These are phyloP conservation scores for Camellia granthamiana DNA, from an alignment of 148 eudicot genomes.

Conservation along the genomic window DNA sequence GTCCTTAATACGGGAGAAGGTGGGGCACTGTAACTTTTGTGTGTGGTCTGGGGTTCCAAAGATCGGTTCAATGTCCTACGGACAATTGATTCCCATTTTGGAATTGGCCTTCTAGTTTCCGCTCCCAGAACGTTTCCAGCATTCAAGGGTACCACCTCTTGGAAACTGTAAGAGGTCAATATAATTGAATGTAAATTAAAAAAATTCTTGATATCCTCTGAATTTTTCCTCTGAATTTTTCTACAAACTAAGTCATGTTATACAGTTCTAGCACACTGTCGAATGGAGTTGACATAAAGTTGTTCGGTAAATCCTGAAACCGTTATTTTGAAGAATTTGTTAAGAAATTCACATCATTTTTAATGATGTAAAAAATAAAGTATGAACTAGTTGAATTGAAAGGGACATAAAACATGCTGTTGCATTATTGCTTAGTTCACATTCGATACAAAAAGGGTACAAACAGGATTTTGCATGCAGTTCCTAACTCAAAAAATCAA, in stretches of 20 bases:
- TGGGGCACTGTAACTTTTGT: slow-evolving; percentile 71
- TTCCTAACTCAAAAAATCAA: not conserved
- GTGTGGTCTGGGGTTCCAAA: slow-evolving; percentile 39
- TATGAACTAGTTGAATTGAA: not conserved
- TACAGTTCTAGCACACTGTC: not conserved
- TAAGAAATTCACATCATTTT: not conserved
- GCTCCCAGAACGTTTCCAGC: slow-evolving; percentile 90
- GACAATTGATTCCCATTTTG: slow-evolving; percentile 74
- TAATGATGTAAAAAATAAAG: not conserved
- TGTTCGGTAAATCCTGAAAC: not conserved
- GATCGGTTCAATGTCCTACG: slow-evolving; percentile 64
- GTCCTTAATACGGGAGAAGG: slow-evolving; percentile 61
- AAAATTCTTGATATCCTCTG: not conserved
- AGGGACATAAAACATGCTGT: not conserved
- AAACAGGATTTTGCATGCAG: not conserved
- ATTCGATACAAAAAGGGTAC: not conserved
- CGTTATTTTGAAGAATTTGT: not conserved
- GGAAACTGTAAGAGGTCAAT: slow-evolving; percentile 51
- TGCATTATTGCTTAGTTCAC: not conserved
- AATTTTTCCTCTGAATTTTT: not conserved
- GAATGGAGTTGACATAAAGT: not conserved
- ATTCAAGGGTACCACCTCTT: slow-evolving; percentile 88
- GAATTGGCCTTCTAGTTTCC: slow-evolving; percentile 68
- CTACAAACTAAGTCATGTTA: not conserved
- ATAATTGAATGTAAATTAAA: not conserved